These are phyloP conservation scores for Chrysoporthe cubensis DNA, from an alignment of 2,329 filamentous ascomycete species.

Conservation along the genomic window DNA sequence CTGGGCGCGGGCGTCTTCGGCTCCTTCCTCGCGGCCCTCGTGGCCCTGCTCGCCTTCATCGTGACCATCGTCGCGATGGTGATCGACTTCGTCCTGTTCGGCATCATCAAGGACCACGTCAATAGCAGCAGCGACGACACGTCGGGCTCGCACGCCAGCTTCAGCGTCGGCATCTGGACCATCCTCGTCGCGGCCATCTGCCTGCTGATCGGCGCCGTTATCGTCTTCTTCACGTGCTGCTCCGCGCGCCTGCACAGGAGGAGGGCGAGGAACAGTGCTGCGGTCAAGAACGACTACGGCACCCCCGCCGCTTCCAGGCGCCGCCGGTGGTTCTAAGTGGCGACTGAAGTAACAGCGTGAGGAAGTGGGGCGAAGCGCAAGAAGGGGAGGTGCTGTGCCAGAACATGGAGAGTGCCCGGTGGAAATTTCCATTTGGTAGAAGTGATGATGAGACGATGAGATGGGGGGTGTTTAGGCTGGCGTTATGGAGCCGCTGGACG, in stretches of 20 bases:
- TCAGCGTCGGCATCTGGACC: constrained; percentile 62
- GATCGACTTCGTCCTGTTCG: constrained; percentile 62
- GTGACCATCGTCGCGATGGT: constrained; percentile 52
- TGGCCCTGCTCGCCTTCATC: constrained; percentile 54
- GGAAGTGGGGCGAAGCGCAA: neutral
- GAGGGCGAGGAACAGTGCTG: constrained; percentile 35
- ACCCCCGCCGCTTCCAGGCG: constrained; percentile 17
- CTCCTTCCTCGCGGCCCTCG: constrained; percentile 54
- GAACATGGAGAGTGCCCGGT: neutral
- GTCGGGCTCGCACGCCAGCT: constrained; percentile 49
- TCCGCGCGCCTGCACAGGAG: constrained; percentile 49
- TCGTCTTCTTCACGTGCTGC: constrained; percentile 67
- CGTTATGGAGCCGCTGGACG: neutral
- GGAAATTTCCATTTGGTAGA: neutral
- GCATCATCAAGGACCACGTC: constrained; percentile 56
- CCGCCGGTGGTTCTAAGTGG: constrained; percentile 28
- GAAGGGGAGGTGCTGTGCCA: neutral
- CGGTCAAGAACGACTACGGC: constrained; percentile 37
- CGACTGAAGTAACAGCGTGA: neutral
- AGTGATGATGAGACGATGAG: neutral
- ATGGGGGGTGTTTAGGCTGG: neutral
- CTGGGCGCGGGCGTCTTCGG: constrained; percentile 56
- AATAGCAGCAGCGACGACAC: constrained; percentile 55
- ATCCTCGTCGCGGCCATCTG: constrained; percentile 59
- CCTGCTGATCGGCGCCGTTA: constrained; percentile 56